Percentiles rank a stretch among this genome's conserved stretches.
These are phyloP conservation scores for Thelephora terrestris DNA, from an alignment of 1,284 basidiomycete genomes.

Conservation along the genomic window DNA sequence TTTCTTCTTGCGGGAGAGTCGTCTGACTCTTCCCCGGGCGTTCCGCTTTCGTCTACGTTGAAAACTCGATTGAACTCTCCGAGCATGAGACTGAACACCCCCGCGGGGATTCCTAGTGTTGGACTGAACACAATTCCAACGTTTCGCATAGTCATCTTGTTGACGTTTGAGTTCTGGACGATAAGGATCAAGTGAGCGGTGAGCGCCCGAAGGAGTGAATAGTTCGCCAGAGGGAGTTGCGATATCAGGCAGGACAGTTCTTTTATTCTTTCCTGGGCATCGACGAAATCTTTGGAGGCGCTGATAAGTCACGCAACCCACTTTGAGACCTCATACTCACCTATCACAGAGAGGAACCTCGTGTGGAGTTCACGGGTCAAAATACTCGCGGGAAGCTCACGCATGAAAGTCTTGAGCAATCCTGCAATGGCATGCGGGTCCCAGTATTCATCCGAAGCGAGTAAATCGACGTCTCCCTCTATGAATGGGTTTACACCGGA, in stretches of 20 bases:
- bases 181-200: constrained; percentile 95
- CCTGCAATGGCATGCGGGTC: constrained; percentile 94
- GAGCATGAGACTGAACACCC: constrained; percentile 88
- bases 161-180: constrained; percentile 80
- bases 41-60: constrained; percentile 52
- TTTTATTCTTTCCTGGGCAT: constrained; percentile 78
- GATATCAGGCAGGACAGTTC: constrained; percentile 85
- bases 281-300: constrained; percentile 61
- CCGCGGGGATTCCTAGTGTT: constrained; percentile 89
- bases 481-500: constrained; percentile 9
- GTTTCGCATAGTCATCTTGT: constrained; percentile 99
- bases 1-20: constrained; percentile 40
- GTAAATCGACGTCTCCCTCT: constrained; percentile 89
- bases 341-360: constrained; percentile 83
- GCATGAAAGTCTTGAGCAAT: constrained; percentile 81
- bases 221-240: constrained; percentile 85
- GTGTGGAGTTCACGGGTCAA: constrained; percentile 87
- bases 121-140: constrained; percentile 98
- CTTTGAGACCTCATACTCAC: constrained; percentile 35
- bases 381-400: constrained; percentile 85
- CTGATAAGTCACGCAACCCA: constrained; percentile 5
- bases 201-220: constrained; percentile 85
- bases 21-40: constrained; percentile 25
- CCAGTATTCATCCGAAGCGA: constrained; percentile 82
- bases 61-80: constrained; percentile 86